Evolutionary conservation across 2,329 filamentous ascomycete species (phyloP).

Genomic region (Aureobasidium sp.): DNA sequence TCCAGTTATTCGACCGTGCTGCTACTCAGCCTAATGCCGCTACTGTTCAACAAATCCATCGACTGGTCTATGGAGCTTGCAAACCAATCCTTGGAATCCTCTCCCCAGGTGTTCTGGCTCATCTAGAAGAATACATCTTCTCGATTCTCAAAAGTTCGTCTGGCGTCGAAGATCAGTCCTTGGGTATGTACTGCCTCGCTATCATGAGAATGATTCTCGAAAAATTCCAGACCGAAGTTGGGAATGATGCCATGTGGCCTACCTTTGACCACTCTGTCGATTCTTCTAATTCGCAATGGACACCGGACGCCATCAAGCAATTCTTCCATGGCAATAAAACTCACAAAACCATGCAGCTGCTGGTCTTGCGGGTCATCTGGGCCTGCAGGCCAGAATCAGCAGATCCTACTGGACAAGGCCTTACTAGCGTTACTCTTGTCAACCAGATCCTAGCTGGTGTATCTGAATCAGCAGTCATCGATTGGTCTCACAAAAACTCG

Average conservation of each 20-base stretch:
- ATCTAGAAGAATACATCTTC: conserved; percentile 28
- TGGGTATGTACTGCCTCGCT: conserved; percentile 31
- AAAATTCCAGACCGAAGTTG: conserved; percentile 3
- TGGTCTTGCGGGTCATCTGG: conserved; percentile 28
- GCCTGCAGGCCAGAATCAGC: conserved; percentile 22
- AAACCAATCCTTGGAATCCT: conserved; percentile 26
- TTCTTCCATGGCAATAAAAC: conserved; percentile 30
- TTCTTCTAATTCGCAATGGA: conserved; percentile 21
- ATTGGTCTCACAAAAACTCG: conserved; percentile 28
- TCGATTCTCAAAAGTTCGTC: conserved; percentile 25
- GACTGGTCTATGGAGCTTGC: conserved; percentile 28
- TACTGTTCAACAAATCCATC: conserved; percentile 28
- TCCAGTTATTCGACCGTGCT: conserved; percentile 27
- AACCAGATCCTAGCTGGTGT: conserved; percentile 27
- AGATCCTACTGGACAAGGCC: conserved; percentile 21
- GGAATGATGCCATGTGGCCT: conserved; percentile 7
- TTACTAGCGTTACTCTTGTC: conserved; percentile 23
- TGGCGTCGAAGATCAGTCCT: conserved; percentile 24
- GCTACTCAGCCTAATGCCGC: conserved; percentile 22
- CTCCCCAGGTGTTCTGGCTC: conserved; percentile 22
- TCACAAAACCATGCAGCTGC: conserved; percentile 29
- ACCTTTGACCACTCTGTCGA: conserved; percentile 1
- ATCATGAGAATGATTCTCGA: conserved; percentile 29
- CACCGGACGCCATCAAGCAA: conserved; percentile 26
- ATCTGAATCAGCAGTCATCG: conserved; percentile 22